Base-by-base conservation (phyloP, 495 filamentous ascomycete species). In the Lophiotrema nucula region DNA sequence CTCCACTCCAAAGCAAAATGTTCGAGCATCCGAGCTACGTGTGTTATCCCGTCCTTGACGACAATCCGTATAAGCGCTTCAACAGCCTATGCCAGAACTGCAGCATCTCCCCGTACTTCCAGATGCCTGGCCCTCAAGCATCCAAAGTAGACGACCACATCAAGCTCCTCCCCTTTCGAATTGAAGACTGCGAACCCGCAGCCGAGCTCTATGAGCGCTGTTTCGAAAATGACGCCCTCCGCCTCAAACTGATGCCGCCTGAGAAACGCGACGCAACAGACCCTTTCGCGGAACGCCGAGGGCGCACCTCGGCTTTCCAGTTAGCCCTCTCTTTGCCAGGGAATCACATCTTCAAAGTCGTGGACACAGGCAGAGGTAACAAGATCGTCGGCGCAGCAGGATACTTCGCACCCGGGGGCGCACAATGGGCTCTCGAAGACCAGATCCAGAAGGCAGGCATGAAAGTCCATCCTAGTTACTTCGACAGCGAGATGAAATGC, bases 191-290 rank as follows among this genome's bases (percentile, higher is more conserved):
- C n/a, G n/a, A n/a, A n/a, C n/a, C n/a, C n/a, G n/a, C n/a, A n/a
- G n/a, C n/a, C n/a, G n/a, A n/a, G n/a, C 13, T 58, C 6, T 35
- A 23, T 24, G 54, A 26, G 8, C 27, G 27, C 45, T 72, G 73
- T 22, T 74, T 73, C 42, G 54, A 50, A 4, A 53, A 43, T n/a
- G 70, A 72, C 64, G 58, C 52, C 1, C 68, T 72, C 61, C 68
- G 53, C 35, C 26, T 27, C 19, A 49, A 69, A 18, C 59, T 71
- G 13, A 74, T 76, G 35, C 71, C 73, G 3, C 63, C 62, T 15
- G 8, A 8, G 31, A 35, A 35, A 8, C 31, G 8, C 15, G 31
- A 35, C n/a, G 21, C 54, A n/a, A 6, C 31, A 27, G n/a, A 52
- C 23, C 46, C 38, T 16, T 12, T 21, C 8, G 47, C 44, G 27